These are phyloP conservation scores for Capillidium rhysosporum DNA, from an alignment of 371 early-diverging fungal species.

Conservation along the genomic window DNA sequence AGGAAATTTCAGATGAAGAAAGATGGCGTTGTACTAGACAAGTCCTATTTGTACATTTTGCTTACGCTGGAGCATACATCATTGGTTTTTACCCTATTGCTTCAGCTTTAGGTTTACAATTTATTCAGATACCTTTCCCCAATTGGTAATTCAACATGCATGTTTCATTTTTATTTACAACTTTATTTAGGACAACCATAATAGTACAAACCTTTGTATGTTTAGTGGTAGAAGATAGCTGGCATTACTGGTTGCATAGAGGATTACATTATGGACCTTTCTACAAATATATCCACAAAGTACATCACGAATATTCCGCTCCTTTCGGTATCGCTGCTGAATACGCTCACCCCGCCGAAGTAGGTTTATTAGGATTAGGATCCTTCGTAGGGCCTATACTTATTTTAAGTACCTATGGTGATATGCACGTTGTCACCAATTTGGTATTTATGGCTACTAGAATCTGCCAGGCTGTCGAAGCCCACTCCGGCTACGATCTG, in stretches of 20 bases:
- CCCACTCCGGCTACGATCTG: constrained; percentile 89
- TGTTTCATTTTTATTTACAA: constrained; percentile 3
- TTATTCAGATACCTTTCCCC: constrained; percentile 66
- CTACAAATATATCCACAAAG: constrained; percentile 79
- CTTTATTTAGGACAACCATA: not conserved
- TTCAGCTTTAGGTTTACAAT: constrained; percentile 57
- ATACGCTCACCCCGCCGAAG: constrained; percentile 70
- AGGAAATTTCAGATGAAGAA: constrained; percentile 36
- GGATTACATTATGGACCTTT: constrained; percentile 68
- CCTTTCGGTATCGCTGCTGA: constrained; percentile 78
- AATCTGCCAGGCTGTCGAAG: constrained; percentile 68
- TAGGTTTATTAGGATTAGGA: constrained; percentile 49
- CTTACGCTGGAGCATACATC: constrained; percentile 68
- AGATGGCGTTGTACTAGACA: constrained; percentile 52
- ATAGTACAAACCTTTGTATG: constrained; percentile 17
- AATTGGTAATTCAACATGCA: constrained; percentile 26
- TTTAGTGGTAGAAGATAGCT: constrained; percentile 62
- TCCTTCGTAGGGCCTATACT: constrained; percentile 52
- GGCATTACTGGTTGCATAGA: constrained; percentile 66
- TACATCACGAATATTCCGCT: constrained; percentile 81
- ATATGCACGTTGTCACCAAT: constrained; percentile 59
- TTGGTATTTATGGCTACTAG: constrained; percentile 56
- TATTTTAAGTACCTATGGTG: constrained; percentile 27
- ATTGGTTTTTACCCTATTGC: constrained; percentile 69
- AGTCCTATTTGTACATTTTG: constrained; percentile 50